Percentiles rank a stretch among this genome's conserved stretches.
Evolutionary conservation across 306 rosid species (phyloP).

Genomic region (Sophora flavescens): DNA sequence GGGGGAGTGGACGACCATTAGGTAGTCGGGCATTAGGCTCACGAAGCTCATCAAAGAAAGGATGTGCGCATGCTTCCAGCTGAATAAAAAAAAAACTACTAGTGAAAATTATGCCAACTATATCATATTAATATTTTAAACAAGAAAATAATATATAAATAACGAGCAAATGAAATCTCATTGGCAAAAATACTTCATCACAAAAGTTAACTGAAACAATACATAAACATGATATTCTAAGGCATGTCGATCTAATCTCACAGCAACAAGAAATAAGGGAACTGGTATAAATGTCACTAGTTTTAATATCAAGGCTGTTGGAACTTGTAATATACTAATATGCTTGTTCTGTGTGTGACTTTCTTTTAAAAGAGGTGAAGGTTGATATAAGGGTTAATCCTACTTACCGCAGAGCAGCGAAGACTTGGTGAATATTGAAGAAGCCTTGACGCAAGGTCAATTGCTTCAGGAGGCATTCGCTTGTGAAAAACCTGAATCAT

Average conservation of each 20-base stretch:
- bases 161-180: slow-evolving; percentile 12
- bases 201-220: not conserved
- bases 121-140: slow-evolving; percentile 25
- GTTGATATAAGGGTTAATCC: slow-evolving; percentile 23
- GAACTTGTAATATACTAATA: not conserved
- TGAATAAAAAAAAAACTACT: slow-evolving; percentile 50
- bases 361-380: not conserved
- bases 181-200: not conserved
- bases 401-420: slow-evolving; percentile 91
- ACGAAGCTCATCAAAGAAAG: slow-evolving; percentile 95
- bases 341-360: not conserved
- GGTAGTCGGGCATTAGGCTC: slow-evolving; percentile 88
- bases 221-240: slow-evolving; percentile 35
- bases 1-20: slow-evolving; percentile 85
- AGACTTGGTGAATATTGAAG: slow-evolving; percentile 97
- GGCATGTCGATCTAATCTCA: slow-evolving; percentile 17
- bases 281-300: not conserved
- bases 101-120: slow-evolving; percentile 28
- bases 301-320: slow-evolving; percentile 15
- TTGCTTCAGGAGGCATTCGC: slow-evolving; percentile 98
- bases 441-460: slow-evolving; percentile 96
- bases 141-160: slow-evolving; percentile 6
- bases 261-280: not conserved
- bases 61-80: slow-evolving; percentile 95
- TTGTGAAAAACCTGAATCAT: slow-evolving; percentile 83